Percentiles rank a stretch among this genome's conserved stretches.
These are phyloP conservation scores for Phycomyces blakesleeanus DNA, from an alignment of 192 early-diverging fungal species.

Conservation along the genomic window DNA sequence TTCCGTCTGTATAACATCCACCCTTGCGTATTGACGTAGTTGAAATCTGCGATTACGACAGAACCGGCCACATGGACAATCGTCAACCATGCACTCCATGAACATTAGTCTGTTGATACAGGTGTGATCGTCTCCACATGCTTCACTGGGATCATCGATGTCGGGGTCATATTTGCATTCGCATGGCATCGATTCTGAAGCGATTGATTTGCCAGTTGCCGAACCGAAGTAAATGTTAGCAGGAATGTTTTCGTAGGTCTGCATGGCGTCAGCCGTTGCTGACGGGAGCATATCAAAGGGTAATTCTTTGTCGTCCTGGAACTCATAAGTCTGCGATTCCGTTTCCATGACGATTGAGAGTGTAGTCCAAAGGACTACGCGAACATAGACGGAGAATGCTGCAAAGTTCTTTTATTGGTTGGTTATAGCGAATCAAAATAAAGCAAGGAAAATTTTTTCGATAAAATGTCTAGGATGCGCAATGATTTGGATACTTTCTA, in stretches of 20 bases:
- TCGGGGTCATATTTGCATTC: slow-evolving; percentile 71
- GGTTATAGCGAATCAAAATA: neutral
- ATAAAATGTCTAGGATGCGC: neutral
- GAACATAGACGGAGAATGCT: slow-evolving; percentile 2
- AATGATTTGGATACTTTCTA: no score
- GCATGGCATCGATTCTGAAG: slow-evolving; percentile 72
- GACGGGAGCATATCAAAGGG: slow-evolving; percentile 23
- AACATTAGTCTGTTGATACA: slow-evolving; percentile 92
- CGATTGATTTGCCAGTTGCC: slow-evolving; percentile 64
- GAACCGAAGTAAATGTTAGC: slow-evolving; percentile 66
- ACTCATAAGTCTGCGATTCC: neutral
- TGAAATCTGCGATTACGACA: slow-evolving; percentile 93
- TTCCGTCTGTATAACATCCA: slow-evolving; percentile 85
- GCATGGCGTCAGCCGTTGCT: slow-evolving; percentile 49
- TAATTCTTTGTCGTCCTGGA: neutral
- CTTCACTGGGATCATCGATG: slow-evolving; percentile 54
- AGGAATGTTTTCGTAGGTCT: slow-evolving; percentile 63
- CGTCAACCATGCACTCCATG: slow-evolving; percentile 86
- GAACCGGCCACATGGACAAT: slow-evolving; percentile 82
- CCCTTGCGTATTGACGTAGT: slow-evolving; percentile 73
- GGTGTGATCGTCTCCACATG: slow-evolving; percentile 83
- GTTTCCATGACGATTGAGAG: slow-evolving; percentile 2
- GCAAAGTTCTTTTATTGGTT: neutral
- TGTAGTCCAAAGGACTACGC: slow-evolving; percentile 4
- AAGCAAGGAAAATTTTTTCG: slow-evolving; percentile 5